Percentiles rank a stretch among this genome's conserved stretches.
These are phyloP conservation scores for Solanum ossicruentum DNA, from an alignment of 257 asterid species.

Conservation along the genomic window DNA sequence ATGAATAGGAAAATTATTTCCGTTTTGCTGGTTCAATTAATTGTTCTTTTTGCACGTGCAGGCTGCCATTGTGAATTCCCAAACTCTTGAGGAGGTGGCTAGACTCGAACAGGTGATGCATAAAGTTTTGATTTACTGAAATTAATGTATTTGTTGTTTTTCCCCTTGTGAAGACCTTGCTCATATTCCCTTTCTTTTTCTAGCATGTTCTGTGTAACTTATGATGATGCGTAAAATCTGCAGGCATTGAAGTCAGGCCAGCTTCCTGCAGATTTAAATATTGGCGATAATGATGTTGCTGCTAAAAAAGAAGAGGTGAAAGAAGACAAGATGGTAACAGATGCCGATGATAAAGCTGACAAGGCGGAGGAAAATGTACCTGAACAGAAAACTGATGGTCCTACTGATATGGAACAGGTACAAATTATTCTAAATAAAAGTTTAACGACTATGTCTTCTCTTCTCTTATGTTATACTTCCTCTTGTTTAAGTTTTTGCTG, in stretches of 20 bases:
- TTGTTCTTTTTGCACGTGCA: slow-evolving; percentile 21
- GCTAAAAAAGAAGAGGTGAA: slow-evolving; percentile 29
- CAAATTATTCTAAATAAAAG: background rate
- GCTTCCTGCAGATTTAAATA: slow-evolving; percentile 75
- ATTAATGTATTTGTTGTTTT: background rate
- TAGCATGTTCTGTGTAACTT: background rate
- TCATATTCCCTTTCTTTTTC: background rate
- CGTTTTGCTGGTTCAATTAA: background rate
- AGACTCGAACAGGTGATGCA: slow-evolving; percentile 91
- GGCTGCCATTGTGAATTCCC: slow-evolving; percentile 98
- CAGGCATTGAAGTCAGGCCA: slow-evolving; percentile 95
- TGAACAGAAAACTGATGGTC: slow-evolving; percentile 40
- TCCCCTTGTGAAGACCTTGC: background rate
- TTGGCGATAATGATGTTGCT: slow-evolving; percentile 24
- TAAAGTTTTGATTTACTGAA: background rate
- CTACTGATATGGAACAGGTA: slow-evolving; percentile 84
- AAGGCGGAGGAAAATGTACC: slow-evolving; percentile 25
- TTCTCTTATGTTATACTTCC: background rate
- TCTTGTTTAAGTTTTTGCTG: background rate
- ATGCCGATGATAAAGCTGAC: slow-evolving; percentile 29
- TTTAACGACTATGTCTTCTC: background rate
- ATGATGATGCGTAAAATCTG: slow-evolving; percentile 2
- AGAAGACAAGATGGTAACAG: slow-evolving; percentile 50
- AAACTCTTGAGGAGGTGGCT: slow-evolving; percentile 97
- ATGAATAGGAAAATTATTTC: background rate